These are phyloP conservation scores for Mycena citricolor DNA, from an alignment of 1,284 basidiomycete species.

Conservation along the genomic window DNA sequence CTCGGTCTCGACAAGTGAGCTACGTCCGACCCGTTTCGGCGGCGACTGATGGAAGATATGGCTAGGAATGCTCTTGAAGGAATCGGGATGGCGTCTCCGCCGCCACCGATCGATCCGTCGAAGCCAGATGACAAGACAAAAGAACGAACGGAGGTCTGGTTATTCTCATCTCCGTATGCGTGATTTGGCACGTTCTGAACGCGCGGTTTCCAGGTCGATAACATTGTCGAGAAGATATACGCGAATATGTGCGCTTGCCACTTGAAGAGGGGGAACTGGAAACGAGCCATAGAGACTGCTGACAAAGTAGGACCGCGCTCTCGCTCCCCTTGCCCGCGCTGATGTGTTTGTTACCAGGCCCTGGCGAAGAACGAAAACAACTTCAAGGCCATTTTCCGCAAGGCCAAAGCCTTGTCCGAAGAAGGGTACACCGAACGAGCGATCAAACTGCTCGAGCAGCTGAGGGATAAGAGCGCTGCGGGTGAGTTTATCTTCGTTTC, in stretches of 20 bases:
- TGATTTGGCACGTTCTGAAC: not conserved
- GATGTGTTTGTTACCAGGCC: constrained; percentile 43
- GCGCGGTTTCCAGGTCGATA: constrained; percentile 75
- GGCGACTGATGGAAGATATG: not conserved
- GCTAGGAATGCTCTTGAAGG: constrained; percentile 51
- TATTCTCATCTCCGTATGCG: not conserved
- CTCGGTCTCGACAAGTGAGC: constrained; percentile 71
- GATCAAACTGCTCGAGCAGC: constrained; percentile 58
- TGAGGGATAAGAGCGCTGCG: constrained; percentile 58
- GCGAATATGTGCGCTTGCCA: constrained; percentile 81
- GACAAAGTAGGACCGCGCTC: constrained; percentile 53
- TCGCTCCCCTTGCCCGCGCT: not conserved
- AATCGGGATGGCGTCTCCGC: constrained; percentile 40
- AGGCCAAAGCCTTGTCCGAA: constrained; percentile 76
- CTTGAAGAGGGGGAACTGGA: constrained; percentile 74
- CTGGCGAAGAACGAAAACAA: constrained; percentile 71
- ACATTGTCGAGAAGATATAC: constrained; percentile 76
- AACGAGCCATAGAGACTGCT: constrained; percentile 70
- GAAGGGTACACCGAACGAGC: constrained; percentile 74
- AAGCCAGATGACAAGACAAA: constrained; percentile 39
- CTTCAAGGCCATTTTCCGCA: constrained; percentile 75
- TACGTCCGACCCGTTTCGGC: not conserved
- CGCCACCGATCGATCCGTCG: constrained; percentile 32
- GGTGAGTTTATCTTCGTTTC: constrained; percentile 39
- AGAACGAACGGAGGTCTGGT: constrained; percentile 52